Evolutionary conservation across 306 rosid genomes (phyloP), one percentile per base, ranked within the genome.

Genomic region (Rubus parviflorus): DNA sequence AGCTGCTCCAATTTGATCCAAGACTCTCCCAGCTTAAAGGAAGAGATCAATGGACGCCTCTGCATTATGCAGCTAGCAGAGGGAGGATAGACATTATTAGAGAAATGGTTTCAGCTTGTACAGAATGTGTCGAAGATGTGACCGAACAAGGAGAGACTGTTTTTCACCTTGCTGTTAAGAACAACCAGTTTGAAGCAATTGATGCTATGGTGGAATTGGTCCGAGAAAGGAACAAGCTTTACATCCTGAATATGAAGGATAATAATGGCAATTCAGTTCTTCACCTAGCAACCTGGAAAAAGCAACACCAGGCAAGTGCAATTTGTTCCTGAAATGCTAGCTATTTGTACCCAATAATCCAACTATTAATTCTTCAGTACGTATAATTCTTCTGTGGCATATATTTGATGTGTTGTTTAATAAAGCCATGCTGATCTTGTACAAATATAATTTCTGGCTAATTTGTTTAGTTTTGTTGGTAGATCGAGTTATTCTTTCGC

Each of bases 81-180:
- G 84, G 84, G 35, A 42, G 76, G 72, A 37, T 63, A 2, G 77
- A 75, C 14, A 37, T 81, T 17, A 23, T 75, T 10, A 46, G 15
- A 58, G 84, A 81, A 41, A 69, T 81, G 51, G 51, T 81, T 3
- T 9, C 40, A 40, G 80, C 80, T 47, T 81, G 80, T 69, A 75
- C 80, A 5, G 80, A 75, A 52, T 35, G 84, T 25, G 11, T 81
- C 57, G 80, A 61, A 23, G 80, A 75, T 43, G 71, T 81, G 30
- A 75, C 75, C 15, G 54, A 19, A 23, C 64, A 75, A 8, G 49
- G 65, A 11, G 84, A 70, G 15, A 77, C 76, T 12, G 75, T 61
- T 40, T 45, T 82, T 22, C 85, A 78, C 65, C 73, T 82, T 65
- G 82, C 85, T 40, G 79, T 82, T 13, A 73, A 73, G 76, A 12